A percentile compares a stretch with the other conserved stretches of the same genome.
Conservation (phyloP, 345 rosid genomes). For the Linum usitatissimum region DNA sequence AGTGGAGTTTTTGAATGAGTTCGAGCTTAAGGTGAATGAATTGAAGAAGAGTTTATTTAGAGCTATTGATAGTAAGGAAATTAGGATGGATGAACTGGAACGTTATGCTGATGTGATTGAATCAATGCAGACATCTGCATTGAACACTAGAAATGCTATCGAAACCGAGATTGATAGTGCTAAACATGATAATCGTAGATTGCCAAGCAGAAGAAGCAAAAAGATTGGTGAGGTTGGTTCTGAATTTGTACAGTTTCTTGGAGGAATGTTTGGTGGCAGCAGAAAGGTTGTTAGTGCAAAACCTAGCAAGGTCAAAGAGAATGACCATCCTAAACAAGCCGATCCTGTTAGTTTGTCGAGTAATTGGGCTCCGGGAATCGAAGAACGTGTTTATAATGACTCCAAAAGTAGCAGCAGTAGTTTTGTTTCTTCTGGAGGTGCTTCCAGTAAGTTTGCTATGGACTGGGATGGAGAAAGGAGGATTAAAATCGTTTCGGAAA, state of each 20-base stretch:
- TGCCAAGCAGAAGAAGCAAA: slow-evolving; percentile 25
- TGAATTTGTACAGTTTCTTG: slow-evolving; percentile 25
- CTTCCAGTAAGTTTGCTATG: slow-evolving; percentile 13
- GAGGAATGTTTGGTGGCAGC: slow-evolving; percentile 32
- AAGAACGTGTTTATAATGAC: slow-evolving; percentile 8
- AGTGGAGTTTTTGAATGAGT: slow-evolving; percentile 33
- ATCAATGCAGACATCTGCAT: slow-evolving; percentile 30
- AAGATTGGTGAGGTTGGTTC: slow-evolving; percentile 28
- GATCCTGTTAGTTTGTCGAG: slow-evolving; percentile 9
- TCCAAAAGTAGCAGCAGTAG: slow-evolving; percentile 9
- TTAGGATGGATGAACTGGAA: slow-evolving; percentile 32
- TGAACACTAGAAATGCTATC: slow-evolving; percentile 26
- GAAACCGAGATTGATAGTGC: slow-evolving; percentile 18
- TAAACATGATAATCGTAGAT: slow-evolving; percentile 24
- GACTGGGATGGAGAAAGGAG: slow-evolving; percentile 20
- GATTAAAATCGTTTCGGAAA: slow-evolving; percentile 11
- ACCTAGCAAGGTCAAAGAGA: slow-evolving; percentile 24
- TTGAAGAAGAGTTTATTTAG: slow-evolving; percentile 31
- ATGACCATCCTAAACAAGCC: slow-evolving; percentile 29
- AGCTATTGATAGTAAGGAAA: slow-evolving; percentile 36
- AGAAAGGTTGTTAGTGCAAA: slow-evolving; percentile 21
- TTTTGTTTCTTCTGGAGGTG: slow-evolving; percentile 16
- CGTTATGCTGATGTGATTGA: slow-evolving; percentile 32
- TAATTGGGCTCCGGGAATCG: slow-evolving; percentile 23
- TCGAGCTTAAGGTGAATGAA: slow-evolving; percentile 30